A percentile compares a stretch with the other conserved stretches of the same genome.
Conservation (phyloP, 805 yeast genomes). For the Myxozyma melibiosi region DNA sequence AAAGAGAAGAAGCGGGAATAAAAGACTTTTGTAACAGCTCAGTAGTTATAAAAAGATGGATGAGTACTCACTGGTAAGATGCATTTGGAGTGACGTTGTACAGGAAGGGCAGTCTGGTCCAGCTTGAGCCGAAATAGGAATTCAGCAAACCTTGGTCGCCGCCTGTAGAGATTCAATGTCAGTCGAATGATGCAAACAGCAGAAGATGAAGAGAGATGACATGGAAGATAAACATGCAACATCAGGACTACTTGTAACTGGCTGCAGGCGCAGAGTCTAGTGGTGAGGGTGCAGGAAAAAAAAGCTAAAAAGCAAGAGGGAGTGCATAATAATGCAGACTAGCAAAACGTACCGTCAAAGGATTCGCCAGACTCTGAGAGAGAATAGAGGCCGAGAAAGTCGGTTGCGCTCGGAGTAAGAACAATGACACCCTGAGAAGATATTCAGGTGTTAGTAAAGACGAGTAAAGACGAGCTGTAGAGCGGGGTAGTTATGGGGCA, state of each 20-base stretch:
- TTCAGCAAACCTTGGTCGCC: constrained; percentile 91
- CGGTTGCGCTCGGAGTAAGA: constrained; percentile 53
- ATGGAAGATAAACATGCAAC: no score
- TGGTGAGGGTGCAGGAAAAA: no score
- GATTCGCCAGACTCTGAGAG: constrained; percentile 42
- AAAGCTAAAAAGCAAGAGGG: background rate
- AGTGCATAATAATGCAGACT: background rate
- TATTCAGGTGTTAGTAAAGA: background rate
- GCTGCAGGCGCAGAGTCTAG: no score
- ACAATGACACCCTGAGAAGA: constrained; percentile 55
- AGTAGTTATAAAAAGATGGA: no score
- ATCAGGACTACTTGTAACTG: no score
- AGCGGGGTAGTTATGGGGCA: background rate
- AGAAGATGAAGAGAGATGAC: background rate
- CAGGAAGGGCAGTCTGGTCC: constrained; percentile 76
- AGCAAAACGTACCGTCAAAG: constrained; percentile 61
- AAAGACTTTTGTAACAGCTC: no score
- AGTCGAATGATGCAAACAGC: background rate
- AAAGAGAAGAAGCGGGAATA: no score
- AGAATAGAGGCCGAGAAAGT: constrained; percentile 48
- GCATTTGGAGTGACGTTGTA: constrained; percentile 77
- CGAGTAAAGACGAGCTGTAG: background rate
- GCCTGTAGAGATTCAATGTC: constrained; percentile 20
- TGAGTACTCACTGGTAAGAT: constrained; percentile 59
- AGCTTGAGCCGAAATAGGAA: constrained; percentile 60